Evolutionary conservation across 306 rosid species (phyloP).

Genomic region (Quercus alba): DNA sequence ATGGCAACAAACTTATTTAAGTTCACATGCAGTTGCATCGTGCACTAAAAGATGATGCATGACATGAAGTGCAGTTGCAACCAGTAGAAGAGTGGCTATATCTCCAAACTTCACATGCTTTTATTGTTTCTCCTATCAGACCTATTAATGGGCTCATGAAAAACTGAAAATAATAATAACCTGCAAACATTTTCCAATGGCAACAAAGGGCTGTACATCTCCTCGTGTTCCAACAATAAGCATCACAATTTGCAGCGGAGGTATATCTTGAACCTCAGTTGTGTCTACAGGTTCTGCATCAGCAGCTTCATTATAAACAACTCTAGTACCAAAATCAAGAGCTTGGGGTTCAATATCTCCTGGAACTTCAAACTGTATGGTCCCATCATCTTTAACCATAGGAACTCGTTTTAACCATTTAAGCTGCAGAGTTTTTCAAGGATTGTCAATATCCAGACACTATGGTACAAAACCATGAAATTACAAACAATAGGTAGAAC

Average conservation of each 20-base stretch:
- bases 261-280: conserved; percentile 35
- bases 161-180: conserved; percentile 33
- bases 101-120: too few species aligned
- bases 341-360: conserved; percentile 37
- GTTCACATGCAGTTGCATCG: not conserved
- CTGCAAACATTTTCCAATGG: conserved; percentile 89
- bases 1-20: not conserved
- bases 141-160: not conserved
- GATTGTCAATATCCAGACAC: not conserved
- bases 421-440: conserved; percentile 43
- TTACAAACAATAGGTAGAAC: not conserved
- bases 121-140: not conserved
- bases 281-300: conserved; percentile 27
- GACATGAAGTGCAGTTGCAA: not conserved
- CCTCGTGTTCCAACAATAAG: conserved; percentile 94
- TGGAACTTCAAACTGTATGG: conserved; percentile 67
- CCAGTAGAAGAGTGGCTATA: too few species aligned
- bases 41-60: not conserved
- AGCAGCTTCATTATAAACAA: conserved; percentile 6
- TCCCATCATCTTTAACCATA: conserved; percentile 59
- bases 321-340: conserved; percentile 36
- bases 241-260: conserved; percentile 77
- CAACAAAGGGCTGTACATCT: conserved; percentile 94
- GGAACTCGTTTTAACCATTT: conserved; percentile 51
- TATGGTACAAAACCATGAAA: not conserved